Base-by-base conservation (phyloP, 495 filamentous ascomycete genomes). In the Aspergillus coremiiformis region DNA sequence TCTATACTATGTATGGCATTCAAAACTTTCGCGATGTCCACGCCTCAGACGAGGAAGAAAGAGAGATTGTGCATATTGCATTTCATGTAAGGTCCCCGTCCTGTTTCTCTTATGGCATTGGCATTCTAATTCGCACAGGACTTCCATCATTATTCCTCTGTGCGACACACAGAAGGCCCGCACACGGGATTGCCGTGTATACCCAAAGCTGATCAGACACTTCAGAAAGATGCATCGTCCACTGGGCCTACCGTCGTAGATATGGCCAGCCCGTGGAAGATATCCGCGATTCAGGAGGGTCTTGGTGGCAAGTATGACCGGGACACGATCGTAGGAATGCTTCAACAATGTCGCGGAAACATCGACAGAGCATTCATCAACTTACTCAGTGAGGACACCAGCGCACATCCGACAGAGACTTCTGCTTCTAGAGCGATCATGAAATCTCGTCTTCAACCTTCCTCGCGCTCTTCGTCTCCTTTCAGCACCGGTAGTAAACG, bases 111-210 rank as follows among this genome's bases (percentile, higher is more conserved):
- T 52, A 43, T 23, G 54, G 39, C 23, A 50, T 43, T 17, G 5
- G 12, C 24, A 41, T 23, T 33, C 27, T 21, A 1, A 42, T 46
- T 19, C 22, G n/a, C 11, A 20, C 22, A 62, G 59, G 59, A 62
- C 46, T 89, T 82, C 70, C 81, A 89, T 60, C 86, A 90, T 62
- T 90, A 86, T 63, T 86, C 84, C 3, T 88, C 86, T 1, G 79
- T 89, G 52, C 79, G 84, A 46, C 79, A 82, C 54, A 64, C 80
- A 15, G 60, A 78, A 49, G 83, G 82, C 10, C 78, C 79, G 7
- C 80, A 84, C 62, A 72, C 68, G 20, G 86, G 83, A 19, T 59
- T 70, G 29, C 80, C 82, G 10, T 58, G 65, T 22, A 72, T 82
- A 41, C 52, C 49, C 22, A 62, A 55, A 15, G 60, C 55, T 19